A percentile compares a stretch with the other conserved stretches of the same genome.
These are phyloP conservation scores for Prototheca wickerhamii DNA, from an alignment of 163 green algal genomes.

Conservation along the genomic window DNA sequence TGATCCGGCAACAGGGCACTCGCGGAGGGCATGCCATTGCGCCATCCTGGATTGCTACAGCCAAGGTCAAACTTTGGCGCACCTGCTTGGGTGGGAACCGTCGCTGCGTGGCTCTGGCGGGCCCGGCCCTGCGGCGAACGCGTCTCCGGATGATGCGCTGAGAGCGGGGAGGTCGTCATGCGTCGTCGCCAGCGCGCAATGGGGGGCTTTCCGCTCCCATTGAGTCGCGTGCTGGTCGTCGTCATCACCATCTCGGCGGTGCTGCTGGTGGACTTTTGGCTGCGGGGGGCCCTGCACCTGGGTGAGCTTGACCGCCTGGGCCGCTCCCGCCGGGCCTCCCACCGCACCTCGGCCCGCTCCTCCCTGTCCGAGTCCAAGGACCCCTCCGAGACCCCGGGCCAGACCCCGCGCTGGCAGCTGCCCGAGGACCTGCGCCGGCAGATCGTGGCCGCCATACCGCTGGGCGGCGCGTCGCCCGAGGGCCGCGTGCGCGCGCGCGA, in stretches of 20 bases:
- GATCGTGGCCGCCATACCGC: conserved; percentile 8
- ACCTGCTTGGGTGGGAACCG: too few relatives aligned
- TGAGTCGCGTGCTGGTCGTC: not conserved
- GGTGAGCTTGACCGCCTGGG: not conserved
- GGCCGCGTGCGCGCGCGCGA: not conserved
- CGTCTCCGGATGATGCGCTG: too few relatives aligned
- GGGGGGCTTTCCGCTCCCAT: too few relatives aligned
- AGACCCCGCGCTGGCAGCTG: conserved; percentile 1
- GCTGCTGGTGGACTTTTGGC: conserved; percentile 1
- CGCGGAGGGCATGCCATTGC: too few relatives aligned
- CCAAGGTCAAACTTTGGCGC: too few relatives aligned
- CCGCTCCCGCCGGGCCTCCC: not conserved
- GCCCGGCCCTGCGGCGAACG: too few relatives aligned
- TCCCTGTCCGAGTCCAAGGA: too few relatives aligned
- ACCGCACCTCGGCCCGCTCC: not conserved
- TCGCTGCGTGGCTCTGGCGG: too few relatives aligned
- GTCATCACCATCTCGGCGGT: not conserved
- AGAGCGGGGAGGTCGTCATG: too few relatives aligned
- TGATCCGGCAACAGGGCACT: too few relatives aligned
- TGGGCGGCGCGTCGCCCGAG: not conserved
- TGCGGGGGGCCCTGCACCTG: conserved; percentile 1
- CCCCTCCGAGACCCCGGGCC: not conserved
- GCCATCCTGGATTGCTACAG: too few relatives aligned
- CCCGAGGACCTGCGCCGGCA: not conserved
- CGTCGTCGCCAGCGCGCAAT: too few relatives aligned